These are phyloP conservation scores for Sclerotinia spermophila DNA, from an alignment of 2,329 filamentous ascomycete species.

Conservation along the genomic window DNA sequence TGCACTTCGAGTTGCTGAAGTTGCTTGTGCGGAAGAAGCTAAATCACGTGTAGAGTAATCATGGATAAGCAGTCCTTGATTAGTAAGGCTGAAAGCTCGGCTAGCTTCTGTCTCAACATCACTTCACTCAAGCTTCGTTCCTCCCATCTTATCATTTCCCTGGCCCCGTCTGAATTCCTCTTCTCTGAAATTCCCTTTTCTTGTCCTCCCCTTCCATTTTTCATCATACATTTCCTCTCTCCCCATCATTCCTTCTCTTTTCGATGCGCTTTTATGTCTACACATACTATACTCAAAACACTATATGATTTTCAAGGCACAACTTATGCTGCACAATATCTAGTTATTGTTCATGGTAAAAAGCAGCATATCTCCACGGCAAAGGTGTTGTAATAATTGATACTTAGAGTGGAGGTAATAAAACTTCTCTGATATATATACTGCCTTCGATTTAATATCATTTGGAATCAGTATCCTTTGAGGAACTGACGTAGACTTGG, in stretches of 20 bases:
- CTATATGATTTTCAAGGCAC: background rate
- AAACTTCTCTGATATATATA: background rate
- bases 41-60: background rate
- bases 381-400: background rate
- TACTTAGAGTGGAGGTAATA: background rate
- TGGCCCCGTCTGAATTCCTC: background rate
- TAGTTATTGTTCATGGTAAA: background rate
- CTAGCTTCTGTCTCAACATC: background rate
- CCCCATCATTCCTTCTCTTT: background rate
- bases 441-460: background rate
- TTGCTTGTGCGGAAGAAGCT: background rate
- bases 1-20: background rate
- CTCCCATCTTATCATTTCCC: background rate
- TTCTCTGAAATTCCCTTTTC: background rate
- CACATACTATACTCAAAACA: background rate
- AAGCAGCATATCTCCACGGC: background rate
- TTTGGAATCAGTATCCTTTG: background rate
- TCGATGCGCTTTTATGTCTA: background rate
- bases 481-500: background rate
- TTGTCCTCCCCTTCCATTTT: background rate
- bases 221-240: background rate
- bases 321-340: background rate
- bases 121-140: slow-evolving; percentile 8
- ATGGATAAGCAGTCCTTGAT: background rate
- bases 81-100: background rate